Evolutionary conservation across 164 flowering plant species (phyloP), one percentile per base, ranked within the genome.

Genomic region (Litsea cubeba): DNA sequence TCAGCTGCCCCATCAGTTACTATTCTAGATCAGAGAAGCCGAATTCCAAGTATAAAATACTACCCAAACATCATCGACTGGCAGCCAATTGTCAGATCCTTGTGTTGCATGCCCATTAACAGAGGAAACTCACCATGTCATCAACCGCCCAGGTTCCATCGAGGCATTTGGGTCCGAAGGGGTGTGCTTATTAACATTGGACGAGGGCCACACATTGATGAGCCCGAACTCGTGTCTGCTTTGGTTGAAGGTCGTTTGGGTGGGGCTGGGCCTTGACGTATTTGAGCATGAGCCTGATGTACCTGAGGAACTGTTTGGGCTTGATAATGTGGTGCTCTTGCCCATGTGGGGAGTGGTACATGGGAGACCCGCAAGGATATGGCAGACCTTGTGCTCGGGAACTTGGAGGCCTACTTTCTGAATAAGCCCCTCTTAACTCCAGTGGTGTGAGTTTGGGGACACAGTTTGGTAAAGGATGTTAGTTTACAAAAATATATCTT

Each of bases 101-200:
- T n/a, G n/a, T n/a, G n/a, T n/a, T n/a, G n/a, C n/a, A n/a, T n/a
- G n/a, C n/a, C n/a, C n/a, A n/a, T n/a, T n/a, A n/a, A n/a, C n/a
- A n/a, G n/a, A n/a, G n/a, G n/a, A n/a, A n/a, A n/a, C n/a, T n/a
- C n/a, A n/a, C n/a, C n/a, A n/a, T n/a, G n/a, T n/a, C n/a, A n/a
- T n/a, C n/a, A n/a, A n/a, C n/a, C n/a, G n/a, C n/a, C n/a, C n/a
- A n/a, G n/a, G n/a, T n/a, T n/a, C n/a, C n/a, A n/a, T n/a, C n/a
- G n/a, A n/a, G n/a, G n/a, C n/a, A n/a, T n/a, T n/a, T n/a, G n/a
- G n/a, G n/a, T n/a, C n/a, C n/a, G n/a, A n/a, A 82, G 84, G 67
- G 96, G 97, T 2, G 78, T 90, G 68, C 76, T 92, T 22, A 82
- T 92, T 79, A 92, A 92, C 87, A 87, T 89, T 49, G 97, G 88